Percentiles rank a stretch among this genome's conserved stretches.
Evolutionary conservation across 2,329 filamentous ascomycete species (phyloP).

Genomic region (Diplodia sapinea): DNA sequence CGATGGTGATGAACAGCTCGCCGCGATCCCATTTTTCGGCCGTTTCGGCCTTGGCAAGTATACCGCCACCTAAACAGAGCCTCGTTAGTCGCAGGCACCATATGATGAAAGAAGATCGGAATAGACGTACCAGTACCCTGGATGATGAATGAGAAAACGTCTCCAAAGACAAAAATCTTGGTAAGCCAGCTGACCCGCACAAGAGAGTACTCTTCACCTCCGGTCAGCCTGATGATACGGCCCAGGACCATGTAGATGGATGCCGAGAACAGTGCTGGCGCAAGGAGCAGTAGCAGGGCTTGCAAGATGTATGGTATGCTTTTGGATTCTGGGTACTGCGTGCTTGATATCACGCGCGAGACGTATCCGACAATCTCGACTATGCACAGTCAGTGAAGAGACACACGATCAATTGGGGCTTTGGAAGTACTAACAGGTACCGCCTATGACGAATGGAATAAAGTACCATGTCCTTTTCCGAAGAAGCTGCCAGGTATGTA

Average conservation of each 20-base stretch:
- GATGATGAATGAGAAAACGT: constrained; percentile 51
- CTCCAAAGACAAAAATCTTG: constrained; percentile 50
- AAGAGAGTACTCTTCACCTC: constrained; percentile 44
- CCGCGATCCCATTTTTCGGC: constrained; percentile 36
- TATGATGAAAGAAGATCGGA: neutral
- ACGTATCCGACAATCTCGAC: constrained; percentile 60
- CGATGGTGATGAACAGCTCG: constrained; percentile 54
- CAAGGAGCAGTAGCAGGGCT: constrained; percentile 52
- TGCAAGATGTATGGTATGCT: constrained; percentile 52
- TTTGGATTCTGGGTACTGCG: constrained; percentile 40
- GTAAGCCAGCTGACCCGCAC: constrained; percentile 48
- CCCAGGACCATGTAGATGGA: constrained; percentile 53
- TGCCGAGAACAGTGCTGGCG: constrained; percentile 56
- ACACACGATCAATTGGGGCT: neutral
- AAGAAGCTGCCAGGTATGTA: constrained; percentile 50
- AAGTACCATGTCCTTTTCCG: constrained; percentile 56
- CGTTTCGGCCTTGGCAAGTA: neutral
- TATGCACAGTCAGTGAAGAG: constrained; percentile 36
- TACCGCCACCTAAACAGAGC: neutral
- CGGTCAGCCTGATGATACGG: constrained; percentile 47
- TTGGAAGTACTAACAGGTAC: constrained; percentile 48
- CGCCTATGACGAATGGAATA: constrained; percentile 59
- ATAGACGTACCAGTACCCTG: constrained; percentile 37
- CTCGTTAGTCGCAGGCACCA: neutral
- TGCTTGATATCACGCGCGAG: constrained; percentile 44